A percentile compares a stretch with the other conserved stretches of the same genome.
phyloP scores from a whole-genome alignment of 139 green algal species.

The Tetradesmus obliquus region DNA sequence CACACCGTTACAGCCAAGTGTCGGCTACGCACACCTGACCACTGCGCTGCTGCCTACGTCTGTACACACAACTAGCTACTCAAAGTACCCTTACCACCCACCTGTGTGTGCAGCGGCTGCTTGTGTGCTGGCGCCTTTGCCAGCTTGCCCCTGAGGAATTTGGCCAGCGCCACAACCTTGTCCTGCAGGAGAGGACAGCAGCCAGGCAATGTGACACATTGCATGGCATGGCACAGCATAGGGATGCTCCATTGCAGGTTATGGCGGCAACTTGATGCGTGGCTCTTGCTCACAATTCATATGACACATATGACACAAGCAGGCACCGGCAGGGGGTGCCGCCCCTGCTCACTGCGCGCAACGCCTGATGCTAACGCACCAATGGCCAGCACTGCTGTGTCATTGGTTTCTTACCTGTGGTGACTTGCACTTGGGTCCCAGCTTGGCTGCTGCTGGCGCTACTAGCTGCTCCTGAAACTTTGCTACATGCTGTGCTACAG shows the following conservation, averaged over 20 bases:
- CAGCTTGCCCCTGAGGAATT: slow-evolving; percentile 38
- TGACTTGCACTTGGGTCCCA: slow-evolving; percentile 12
- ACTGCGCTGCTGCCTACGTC: not conserved
- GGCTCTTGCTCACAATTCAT: too few species aligned
- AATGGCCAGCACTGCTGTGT: too few species aligned
- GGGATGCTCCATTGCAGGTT: not conserved
- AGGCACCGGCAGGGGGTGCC: too few species aligned
- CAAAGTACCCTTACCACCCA: not conserved
- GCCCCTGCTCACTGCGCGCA: too few species aligned
- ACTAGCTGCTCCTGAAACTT: slow-evolving; percentile 24
- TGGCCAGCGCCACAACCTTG: slow-evolving; percentile 35
- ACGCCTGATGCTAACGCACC: too few species aligned
- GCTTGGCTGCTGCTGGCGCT: slow-evolving; percentile 31
- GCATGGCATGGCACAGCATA: not conserved
- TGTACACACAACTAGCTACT: not conserved
- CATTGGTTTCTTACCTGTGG: not conserved
- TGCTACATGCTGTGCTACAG: not conserved
- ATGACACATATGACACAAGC: too few species aligned
- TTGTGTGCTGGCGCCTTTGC: slow-evolving; percentile 48
- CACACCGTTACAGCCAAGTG: not conserved
- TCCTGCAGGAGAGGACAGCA: slow-evolving; percentile 12
- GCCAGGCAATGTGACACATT: not conserved
- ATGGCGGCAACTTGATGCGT: too few species aligned
- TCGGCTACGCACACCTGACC: not conserved
- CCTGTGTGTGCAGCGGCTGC: slow-evolving; percentile 45